Evolutionary conservation across 495 filamentous ascomycete genomes (phyloP).

Genomic region (Podospora didyma): DNA sequence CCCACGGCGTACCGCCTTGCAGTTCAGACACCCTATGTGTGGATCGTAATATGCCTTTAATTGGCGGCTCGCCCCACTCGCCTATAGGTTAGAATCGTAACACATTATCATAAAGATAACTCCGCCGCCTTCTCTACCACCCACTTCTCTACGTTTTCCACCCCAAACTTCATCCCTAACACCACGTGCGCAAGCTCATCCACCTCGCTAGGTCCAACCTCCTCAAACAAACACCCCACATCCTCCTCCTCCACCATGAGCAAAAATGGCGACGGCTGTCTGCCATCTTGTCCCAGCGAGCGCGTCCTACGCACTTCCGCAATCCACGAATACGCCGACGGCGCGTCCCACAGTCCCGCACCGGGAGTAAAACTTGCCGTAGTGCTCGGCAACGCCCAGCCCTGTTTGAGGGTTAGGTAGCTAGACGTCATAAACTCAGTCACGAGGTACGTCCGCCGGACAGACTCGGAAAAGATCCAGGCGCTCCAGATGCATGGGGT

Average conservation of each 20-base stretch:
- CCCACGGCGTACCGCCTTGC: too few relatives aligned
- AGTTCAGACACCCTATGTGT: too few relatives aligned
- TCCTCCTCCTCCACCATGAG: slow-evolving; percentile 15
- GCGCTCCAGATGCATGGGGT: slow-evolving; percentile 27
- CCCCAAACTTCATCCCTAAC: slow-evolving; percentile 19
- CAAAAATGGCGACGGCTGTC: not conserved
- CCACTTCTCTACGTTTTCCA: slow-evolving; percentile 27
- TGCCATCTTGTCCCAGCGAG: slow-evolving; percentile 2
- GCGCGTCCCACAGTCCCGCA: slow-evolving; percentile 33
- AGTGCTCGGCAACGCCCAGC: slow-evolving; percentile 30
- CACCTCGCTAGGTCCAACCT: slow-evolving; percentile 15
- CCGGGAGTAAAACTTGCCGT: slow-evolving; percentile 26
- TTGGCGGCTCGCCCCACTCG: too few relatives aligned
- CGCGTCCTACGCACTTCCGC: not conserved
- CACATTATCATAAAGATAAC: too few relatives aligned
- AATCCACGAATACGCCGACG: slow-evolving; percentile 24
- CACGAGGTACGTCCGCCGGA: slow-evolving; percentile 28
- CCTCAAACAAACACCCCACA: slow-evolving; percentile 14
- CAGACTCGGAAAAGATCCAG: slow-evolving; percentile 35
- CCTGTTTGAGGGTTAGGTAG: slow-evolving; percentile 28
- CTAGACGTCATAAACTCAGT: slow-evolving; percentile 19
- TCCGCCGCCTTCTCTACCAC: not conserved
- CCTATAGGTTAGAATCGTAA: too few relatives aligned
- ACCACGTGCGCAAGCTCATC: slow-evolving; percentile 24
- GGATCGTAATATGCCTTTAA: too few relatives aligned